A percentile compares a stretch with the other conserved stretches of the same genome.
Evolutionary conservation across 495 filamentous ascomycete species (phyloP).

Genomic region (Pyrenula aspistea): DNA sequence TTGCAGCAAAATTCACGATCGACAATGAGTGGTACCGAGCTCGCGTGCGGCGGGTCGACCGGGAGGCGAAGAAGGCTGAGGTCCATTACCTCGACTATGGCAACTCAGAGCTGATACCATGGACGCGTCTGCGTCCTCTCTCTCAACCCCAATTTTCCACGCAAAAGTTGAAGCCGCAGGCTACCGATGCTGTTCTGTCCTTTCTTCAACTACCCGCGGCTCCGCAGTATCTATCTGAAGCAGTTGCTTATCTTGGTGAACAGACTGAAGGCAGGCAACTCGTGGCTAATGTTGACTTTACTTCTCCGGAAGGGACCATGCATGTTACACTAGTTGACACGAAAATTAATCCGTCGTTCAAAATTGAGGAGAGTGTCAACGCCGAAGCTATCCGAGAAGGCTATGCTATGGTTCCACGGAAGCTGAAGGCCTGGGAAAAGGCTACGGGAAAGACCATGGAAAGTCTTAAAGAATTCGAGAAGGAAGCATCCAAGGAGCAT

Average conservation of each 20-base stretch:
- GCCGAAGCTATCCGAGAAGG: slow-evolving; percentile 72
- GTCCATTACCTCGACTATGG: slow-evolving; percentile 94
- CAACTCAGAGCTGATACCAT: slow-evolving; percentile 79
- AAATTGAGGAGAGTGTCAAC: slow-evolving; percentile 67
- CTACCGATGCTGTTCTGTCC: slow-evolving; percentile 75
- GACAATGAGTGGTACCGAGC: slow-evolving; percentile 94
- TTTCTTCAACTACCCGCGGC: slow-evolving; percentile 74
- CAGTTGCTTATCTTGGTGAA: slow-evolving; percentile 57
- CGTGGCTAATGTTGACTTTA: slow-evolving; percentile 82
- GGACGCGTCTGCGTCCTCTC: slow-evolving; percentile 69
- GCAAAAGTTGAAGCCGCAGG: slow-evolving; percentile 75
- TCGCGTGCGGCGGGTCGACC: slow-evolving; percentile 81
- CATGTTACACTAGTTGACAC: slow-evolving; percentile 78
- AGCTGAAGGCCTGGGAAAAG: slow-evolving; percentile 82
- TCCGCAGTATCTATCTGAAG: slow-evolving; percentile 68
- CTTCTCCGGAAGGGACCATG: slow-evolving; percentile 60
- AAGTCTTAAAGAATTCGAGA: slow-evolving; percentile 52
- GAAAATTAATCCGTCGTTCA: slow-evolving; percentile 28
- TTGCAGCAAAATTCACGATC: slow-evolving; percentile 76
- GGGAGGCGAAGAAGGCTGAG: slow-evolving; percentile 74
- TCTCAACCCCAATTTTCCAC: slow-evolving; percentile 62
- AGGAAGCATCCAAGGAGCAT: slow-evolving; percentile 61
- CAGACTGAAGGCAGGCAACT: slow-evolving; percentile 55
- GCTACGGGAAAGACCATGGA: slow-evolving; percentile 58
- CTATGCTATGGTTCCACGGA: slow-evolving; percentile 76